Evolutionary conservation across 371 early-diverging fungal genomes (phyloP).

Genomic region (Apophysomyces variabilis): DNA sequence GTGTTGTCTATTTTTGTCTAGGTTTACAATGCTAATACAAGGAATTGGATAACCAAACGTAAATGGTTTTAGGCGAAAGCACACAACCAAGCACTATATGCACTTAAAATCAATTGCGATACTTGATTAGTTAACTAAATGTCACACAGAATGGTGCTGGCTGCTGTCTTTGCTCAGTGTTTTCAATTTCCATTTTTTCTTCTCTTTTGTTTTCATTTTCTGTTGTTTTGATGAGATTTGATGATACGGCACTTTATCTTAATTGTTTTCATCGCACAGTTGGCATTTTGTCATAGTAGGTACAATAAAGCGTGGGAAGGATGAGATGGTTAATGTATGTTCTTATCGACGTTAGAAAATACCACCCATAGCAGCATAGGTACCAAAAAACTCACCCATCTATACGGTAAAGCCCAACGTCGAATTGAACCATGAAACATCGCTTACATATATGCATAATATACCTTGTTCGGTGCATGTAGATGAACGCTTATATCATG

Average conservation of each 20-base stretch:
- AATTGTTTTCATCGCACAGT: background rate
- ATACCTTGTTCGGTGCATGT: too few relatives aligned
- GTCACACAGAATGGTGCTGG: constrained; percentile 4
- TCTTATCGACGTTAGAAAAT: too few relatives aligned
- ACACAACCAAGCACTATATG: background rate
- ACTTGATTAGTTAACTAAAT: background rate
- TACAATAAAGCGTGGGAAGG: background rate
- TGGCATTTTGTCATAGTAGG: background rate
- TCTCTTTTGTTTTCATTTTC: background rate
- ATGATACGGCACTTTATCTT: background rate
- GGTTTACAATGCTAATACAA: background rate
- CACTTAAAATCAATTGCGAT: background rate
- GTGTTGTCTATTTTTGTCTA: background rate
- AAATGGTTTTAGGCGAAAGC: background rate
- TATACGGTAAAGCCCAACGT: too few relatives aligned
- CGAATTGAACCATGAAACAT: too few relatives aligned
- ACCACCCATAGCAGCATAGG: too few relatives aligned
- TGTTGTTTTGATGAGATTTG: constrained; percentile 3
- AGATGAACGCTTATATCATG: background rate
- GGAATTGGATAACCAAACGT: background rate
- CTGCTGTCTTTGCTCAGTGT: background rate
- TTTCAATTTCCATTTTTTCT: background rate
- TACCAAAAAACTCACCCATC: too few relatives aligned
- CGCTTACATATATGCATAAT: too few relatives aligned
- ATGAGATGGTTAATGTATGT: too few relatives aligned